Evolutionary conservation across 2,329 filamentous ascomycete species (phyloP), one percentile per base, ranked within the genome.

Genomic region (Pleurostoma richardsiae): DNA sequence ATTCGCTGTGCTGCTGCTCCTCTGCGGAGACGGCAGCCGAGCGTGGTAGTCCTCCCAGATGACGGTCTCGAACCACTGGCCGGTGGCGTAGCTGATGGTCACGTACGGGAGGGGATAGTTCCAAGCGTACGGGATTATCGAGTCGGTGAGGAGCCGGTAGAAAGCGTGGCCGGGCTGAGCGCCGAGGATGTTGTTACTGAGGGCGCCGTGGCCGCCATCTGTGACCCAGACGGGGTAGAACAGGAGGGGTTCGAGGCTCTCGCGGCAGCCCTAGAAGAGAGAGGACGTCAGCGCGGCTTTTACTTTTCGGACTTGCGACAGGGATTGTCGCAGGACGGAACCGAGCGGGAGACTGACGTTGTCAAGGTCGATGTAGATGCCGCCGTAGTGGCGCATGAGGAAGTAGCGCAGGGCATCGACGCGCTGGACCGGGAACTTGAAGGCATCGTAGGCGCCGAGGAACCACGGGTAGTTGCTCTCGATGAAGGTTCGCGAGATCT

Each of bases 351-450:
- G 6, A 52, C 56, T 4, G 7, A 57, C 56, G 38, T 59, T 73
- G 64, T 94, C 88, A 42, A 92, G 69, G 59, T 94, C 88, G 55
- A 92, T 82, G 65, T 92, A 92, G 47, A 90, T 83, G 39, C 88
- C 88, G 46, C 88, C 88, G 60, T 81, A 91, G 64, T 88, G 80
- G 45, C 83, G 76, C 30, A 94, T 74, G 26, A 90, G 75, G 61
- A 92, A 91, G 68, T 92, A 92, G 43, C 88, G 79, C 56, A 92
- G 86, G 4, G 86, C 75, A 59, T 92, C 88, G 47, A 87, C 85
- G 50, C 86, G 80, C 67, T 91, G 85, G 53, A 92, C 90, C 10
- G 84, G 82, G 63, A 85, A 88, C 30, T 72, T 75, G 67, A 91
- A 92, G 57, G 75, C 76, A 59, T 88, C 82, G 59, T 87, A 94